Conservation (phyloP, 495 filamentous ascomycete species). For the Tuber microsphaerosporum region DNA sequence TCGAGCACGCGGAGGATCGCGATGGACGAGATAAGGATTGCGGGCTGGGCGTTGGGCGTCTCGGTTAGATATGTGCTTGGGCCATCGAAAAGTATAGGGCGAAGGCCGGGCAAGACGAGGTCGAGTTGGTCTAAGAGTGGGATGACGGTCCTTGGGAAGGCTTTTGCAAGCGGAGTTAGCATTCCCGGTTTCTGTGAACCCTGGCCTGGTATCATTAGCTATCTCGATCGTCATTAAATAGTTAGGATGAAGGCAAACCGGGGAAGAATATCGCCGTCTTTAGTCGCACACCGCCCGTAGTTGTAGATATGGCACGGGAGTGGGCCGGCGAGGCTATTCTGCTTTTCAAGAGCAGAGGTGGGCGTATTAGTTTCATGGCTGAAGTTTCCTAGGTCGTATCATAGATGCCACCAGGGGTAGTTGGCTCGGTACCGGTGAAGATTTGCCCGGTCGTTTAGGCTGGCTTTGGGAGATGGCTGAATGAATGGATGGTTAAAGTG, state of each 20-base stretch:
- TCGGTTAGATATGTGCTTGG: constrained; percentile 66
- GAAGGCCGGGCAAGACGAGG: constrained; percentile 56
- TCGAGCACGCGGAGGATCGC: constrained; percentile 86
- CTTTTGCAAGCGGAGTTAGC: constrained; percentile 72
- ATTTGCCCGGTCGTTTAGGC: not conserved
- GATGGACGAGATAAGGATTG: constrained; percentile 89
- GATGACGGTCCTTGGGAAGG: constrained; percentile 67
- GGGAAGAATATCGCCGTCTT: constrained; percentile 81
- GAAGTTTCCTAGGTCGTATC: not conserved
- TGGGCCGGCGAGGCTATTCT: not conserved
- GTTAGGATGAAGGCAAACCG: constrained; percentile 48
- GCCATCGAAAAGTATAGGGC: constrained; percentile 67
- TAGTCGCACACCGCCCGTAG: constrained; percentile 40
- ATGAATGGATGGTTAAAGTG: not conserved
- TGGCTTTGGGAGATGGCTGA: not conserved
- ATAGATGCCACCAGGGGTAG: not conserved
- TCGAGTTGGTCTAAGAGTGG: constrained; percentile 80
- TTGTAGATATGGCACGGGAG: constrained; percentile 10
- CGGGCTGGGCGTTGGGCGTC: constrained; percentile 85
- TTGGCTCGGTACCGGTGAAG: not conserved
- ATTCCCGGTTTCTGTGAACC: constrained; percentile 93
- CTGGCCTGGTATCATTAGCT: constrained; percentile 56
- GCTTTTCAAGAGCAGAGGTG: not conserved
- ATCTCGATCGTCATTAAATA: constrained; percentile 1
- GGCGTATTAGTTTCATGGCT: not conserved